phyloP scores from a whole-genome alignment of 495 filamentous ascomycete species.

The Xylaria telfairii region DNA sequence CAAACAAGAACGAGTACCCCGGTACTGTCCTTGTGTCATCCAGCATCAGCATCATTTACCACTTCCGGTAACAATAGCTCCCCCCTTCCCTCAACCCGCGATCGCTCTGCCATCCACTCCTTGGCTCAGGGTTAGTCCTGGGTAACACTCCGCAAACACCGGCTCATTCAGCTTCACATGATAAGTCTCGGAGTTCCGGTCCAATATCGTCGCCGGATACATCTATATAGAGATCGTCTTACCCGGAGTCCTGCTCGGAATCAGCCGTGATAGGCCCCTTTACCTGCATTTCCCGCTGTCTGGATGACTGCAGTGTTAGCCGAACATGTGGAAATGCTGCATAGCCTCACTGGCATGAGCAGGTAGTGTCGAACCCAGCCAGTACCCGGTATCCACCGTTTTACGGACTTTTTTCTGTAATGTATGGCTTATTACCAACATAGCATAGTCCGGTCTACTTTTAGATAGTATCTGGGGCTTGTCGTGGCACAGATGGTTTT shows the following conservation, averaged over 20 bases:
- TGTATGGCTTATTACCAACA: background rate
- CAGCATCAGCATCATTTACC: background rate
- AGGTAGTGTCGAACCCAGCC: background rate
- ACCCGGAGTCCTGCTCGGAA: background rate
- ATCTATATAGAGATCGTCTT: conserved; percentile 14
- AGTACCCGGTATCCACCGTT: background rate
- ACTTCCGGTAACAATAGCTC: background rate
- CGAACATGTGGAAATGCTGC: conserved; percentile 1
- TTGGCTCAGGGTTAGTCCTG: background rate
- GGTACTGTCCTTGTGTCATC: conserved; percentile 11
- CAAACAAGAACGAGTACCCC: no score
- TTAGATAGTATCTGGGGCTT: background rate
- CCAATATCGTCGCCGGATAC: conserved; percentile 13
- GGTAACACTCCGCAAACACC: background rate
- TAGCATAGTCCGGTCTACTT: background rate
- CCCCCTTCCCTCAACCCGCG: background rate
- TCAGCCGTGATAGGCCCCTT: conserved; percentile 5
- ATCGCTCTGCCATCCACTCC: background rate
- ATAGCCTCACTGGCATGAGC: conserved; percentile 3
- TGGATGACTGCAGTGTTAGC: conserved; percentile 15
- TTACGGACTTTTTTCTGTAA: background rate
- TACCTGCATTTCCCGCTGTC: conserved; percentile 6
- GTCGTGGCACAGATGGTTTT: background rate
- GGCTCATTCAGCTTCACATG: conserved; percentile 18
- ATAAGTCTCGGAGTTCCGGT: conserved; percentile 21